Evolutionary conservation across 768 basidiomycete genomes (phyloP).

Genomic region (Xerocomellus intermedius): DNA sequence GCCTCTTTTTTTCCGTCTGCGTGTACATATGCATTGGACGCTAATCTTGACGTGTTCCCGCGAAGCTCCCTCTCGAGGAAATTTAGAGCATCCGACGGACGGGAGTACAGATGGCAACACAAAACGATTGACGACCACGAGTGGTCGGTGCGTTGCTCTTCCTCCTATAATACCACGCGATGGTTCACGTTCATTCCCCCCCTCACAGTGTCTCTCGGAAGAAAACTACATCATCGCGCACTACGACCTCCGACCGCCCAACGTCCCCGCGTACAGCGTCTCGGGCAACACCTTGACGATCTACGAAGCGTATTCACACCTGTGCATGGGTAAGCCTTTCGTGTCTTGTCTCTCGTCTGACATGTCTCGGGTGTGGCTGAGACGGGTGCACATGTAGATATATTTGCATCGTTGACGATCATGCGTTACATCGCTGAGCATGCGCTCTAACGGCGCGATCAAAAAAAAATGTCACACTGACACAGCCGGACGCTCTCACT

Average conservation of each 20-base stretch:
- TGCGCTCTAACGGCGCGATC: slow-evolving; percentile 33
- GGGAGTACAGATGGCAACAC: slow-evolving; percentile 69
- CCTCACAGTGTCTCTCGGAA: slow-evolving; percentile 49
- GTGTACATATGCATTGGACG: neutral
- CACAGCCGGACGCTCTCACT: neutral
- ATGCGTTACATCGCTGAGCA: slow-evolving; percentile 62
- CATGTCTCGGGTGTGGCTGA: slow-evolving; percentile 4
- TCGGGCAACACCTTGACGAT: slow-evolving; percentile 65
- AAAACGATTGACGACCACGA: slow-evolving; percentile 57
- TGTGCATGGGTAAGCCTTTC: slow-evolving; percentile 51
- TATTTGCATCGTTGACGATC: slow-evolving; percentile 57
- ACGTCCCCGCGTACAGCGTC: slow-evolving; percentile 53
- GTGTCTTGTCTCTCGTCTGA: neutral
- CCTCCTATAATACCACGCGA: slow-evolving; percentile 2
- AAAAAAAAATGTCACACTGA: neutral
- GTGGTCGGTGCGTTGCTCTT: slow-evolving; percentile 63
- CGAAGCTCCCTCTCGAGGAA: slow-evolving; percentile 64
- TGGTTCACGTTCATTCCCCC: neutral
- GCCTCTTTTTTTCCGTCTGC: slow-evolving; percentile 11
- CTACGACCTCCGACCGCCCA: slow-evolving; percentile 57
- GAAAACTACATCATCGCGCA: slow-evolving; percentile 61
- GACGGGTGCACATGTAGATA: slow-evolving; percentile 36
- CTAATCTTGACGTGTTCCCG: neutral
- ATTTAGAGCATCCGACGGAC: slow-evolving; percentile 66
- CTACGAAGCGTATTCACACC: slow-evolving; percentile 50